Evolutionary conservation across 495 filamentous ascomycete genomes (phyloP).

Genomic region (Neurospora sp.): DNA sequence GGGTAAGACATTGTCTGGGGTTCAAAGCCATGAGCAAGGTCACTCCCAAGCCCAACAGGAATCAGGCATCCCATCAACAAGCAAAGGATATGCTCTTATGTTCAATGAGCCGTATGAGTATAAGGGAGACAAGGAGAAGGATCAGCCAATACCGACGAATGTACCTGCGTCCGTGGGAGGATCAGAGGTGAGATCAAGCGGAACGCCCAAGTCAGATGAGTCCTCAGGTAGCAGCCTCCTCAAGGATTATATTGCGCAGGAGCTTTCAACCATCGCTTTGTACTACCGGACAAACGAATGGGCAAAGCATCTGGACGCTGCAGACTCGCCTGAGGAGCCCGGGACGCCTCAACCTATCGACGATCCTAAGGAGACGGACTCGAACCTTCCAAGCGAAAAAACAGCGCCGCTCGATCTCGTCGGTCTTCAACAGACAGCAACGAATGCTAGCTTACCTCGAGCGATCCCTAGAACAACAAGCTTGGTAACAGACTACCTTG

Average conservation of each 20-base stretch:
- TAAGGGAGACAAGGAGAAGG: neutral
- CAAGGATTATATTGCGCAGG: conserved; percentile 40
- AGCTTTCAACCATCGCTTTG: conserved; percentile 60
- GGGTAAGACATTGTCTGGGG: neutral
- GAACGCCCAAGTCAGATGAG: conserved; percentile 17
- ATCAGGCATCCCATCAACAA: neutral
- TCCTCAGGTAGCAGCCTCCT: conserved; percentile 35
- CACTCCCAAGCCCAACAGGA: neutral
- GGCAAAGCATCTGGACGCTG: conserved; percentile 78
- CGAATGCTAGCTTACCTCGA: conserved; percentile 34
- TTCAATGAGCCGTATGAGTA: neutral
- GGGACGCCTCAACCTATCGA: conserved; percentile 44
- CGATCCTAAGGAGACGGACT: conserved; percentile 8
- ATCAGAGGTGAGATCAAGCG: neutral
- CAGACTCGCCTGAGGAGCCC: conserved; percentile 58
- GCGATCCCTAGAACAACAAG: conserved; percentile 24
- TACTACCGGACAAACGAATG: conserved; percentile 92
- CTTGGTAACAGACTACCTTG: conserved; percentile 16
- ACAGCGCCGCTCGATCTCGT: conserved; percentile 53
- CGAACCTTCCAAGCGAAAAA: conserved; percentile 30
- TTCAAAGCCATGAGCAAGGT: neutral
- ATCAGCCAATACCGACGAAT: neutral
- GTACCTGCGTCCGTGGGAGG: neutral
- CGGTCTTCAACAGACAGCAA: conserved; percentile 60
- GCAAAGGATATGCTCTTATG: neutral